These are phyloP conservation scores for Epichloe uncinata DNA, from an alignment of 2,329 filamentous ascomycete genomes.

Conservation along the genomic window DNA sequence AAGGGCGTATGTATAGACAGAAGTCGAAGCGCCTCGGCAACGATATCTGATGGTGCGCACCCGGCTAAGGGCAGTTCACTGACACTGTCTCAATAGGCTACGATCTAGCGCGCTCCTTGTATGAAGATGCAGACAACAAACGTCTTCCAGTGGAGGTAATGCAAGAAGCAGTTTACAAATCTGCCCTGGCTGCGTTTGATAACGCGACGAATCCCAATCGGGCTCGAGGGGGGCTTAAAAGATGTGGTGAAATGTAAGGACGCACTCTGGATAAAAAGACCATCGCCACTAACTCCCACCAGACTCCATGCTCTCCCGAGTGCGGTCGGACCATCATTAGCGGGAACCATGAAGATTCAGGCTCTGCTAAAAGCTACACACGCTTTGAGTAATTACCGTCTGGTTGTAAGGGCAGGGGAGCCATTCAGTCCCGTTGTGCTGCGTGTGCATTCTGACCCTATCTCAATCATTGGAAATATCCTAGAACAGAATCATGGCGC, in stretches of 20 bases:
- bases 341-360: conserved; percentile 41
- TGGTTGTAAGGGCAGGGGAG: conserved; percentile 67
- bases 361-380: conserved; percentile 62
- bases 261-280: neutral
- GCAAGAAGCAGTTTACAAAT: conserved; percentile 46
- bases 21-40: neutral
- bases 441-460: conserved; percentile 61
- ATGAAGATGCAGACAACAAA: conserved; percentile 35
- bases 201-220: conserved; percentile 72
- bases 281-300: neutral
- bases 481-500: conserved; percentile 62
- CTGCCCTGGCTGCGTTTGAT: conserved; percentile 61
- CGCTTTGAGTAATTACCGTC: conserved; percentile 59
- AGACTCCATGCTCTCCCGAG: conserved; percentile 52
- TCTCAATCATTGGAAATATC: conserved; percentile 59
- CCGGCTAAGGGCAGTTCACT: conserved; percentile 2
- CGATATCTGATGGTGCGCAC: neutral
- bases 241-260: conserved; percentile 58
- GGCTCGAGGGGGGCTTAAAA: conserved; percentile 66
- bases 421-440: conserved; percentile 69
- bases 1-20: conserved; percentile 36
- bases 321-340: conserved; percentile 38
- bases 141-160: conserved; percentile 38
- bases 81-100: conserved; percentile 33
- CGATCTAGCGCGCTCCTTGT: conserved; percentile 47